Percentiles rank a stretch among this genome's conserved stretches.
phyloP scores from a whole-genome alignment of 768 basidiomycete genomes.

The Amanita muscaria region DNA sequence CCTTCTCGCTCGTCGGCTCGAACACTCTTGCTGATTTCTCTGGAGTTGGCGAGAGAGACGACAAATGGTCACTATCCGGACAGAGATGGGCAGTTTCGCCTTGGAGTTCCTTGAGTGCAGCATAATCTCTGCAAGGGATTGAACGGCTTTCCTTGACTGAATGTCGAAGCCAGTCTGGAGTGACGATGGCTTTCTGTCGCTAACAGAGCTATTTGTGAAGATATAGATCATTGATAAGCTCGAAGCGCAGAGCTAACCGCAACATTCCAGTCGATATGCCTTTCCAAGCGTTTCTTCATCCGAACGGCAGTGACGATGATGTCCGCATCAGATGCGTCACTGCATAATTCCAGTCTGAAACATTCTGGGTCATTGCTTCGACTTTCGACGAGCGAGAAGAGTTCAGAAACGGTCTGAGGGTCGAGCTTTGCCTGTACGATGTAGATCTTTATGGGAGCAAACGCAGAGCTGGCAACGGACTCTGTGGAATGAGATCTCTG shows the following conservation, averaged over 20 bases:
- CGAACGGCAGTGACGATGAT: slow-evolving; percentile 56
- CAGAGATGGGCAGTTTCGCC: slow-evolving; percentile 29
- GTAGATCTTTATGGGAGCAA: slow-evolving; percentile 20
- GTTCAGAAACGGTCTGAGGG: slow-evolving; percentile 23
- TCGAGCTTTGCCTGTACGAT: slow-evolving; percentile 33
- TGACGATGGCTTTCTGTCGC: slow-evolving; percentile 61
- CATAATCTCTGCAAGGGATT: slow-evolving; percentile 47
- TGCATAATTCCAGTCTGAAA: slow-evolving; percentile 26
- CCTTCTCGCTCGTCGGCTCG: slow-evolving; percentile 9
- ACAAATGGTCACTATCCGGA: slow-evolving; percentile 7
- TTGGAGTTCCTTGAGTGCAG: slow-evolving; percentile 43
- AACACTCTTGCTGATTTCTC: slow-evolving; percentile 1
- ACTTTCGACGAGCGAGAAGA: slow-evolving; percentile 27
- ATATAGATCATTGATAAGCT: background rate
- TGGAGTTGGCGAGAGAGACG: no score
- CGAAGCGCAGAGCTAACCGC: slow-evolving; percentile 37
- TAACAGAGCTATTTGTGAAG: slow-evolving; percentile 16
- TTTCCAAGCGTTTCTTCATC: slow-evolving; percentile 61
- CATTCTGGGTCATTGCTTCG: background rate
- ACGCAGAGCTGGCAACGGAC: background rate
- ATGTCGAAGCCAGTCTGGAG: slow-evolving; percentile 61
- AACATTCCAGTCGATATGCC: slow-evolving; percentile 56
- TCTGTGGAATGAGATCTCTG: background rate
- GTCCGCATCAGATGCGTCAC: slow-evolving; percentile 41
- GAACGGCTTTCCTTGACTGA: slow-evolving; percentile 36